Evolutionary conservation across 768 basidiomycete genomes (phyloP).

Genomic region (Suillus clintonianus): DNA sequence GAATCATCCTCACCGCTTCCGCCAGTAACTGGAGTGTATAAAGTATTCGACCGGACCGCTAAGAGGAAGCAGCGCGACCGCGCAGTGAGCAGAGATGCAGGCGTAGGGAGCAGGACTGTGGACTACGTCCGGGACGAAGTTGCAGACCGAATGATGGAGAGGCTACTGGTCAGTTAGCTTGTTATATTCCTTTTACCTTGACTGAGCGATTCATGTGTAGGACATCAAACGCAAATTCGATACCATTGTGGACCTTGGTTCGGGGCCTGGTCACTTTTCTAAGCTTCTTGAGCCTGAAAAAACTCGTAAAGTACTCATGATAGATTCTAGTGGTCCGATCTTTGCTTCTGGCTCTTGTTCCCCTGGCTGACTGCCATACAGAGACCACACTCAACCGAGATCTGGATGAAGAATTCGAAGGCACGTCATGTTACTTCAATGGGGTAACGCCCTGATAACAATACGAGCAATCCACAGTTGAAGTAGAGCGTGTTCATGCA

Average conservation of each 20-base stretch:
- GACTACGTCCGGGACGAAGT: slow-evolving; percentile 93
- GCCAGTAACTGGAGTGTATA: slow-evolving; percentile 53
- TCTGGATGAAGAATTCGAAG: slow-evolving; percentile 76
- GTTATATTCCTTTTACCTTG: slow-evolving; percentile 6
- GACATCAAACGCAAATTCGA: slow-evolving; percentile 88
- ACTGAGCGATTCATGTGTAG: slow-evolving; percentile 41
- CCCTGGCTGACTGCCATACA: slow-evolving; percentile 31
- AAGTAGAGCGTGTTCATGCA: slow-evolving; percentile 71
- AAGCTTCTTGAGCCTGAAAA: slow-evolving; percentile 73
- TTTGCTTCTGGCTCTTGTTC: background rate
- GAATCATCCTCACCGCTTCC: slow-evolving; percentile 43
- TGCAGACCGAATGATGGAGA: slow-evolving; percentile 87
- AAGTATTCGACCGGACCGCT: slow-evolving; percentile 82
- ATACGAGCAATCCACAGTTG: slow-evolving; percentile 48
- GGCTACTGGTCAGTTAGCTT: slow-evolving; percentile 65
- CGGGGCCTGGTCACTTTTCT: slow-evolving; percentile 91
- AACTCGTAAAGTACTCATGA: slow-evolving; percentile 74
- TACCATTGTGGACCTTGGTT: slow-evolving; percentile 82
- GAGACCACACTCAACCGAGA: slow-evolving; percentile 77
- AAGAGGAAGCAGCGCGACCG: slow-evolving; percentile 81
- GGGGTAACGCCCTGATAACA: background rate
- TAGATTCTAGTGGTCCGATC: slow-evolving; percentile 81
- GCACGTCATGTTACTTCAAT: slow-evolving; percentile 39
- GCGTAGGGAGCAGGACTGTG: slow-evolving; percentile 68
- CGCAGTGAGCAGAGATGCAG: slow-evolving; percentile 59